These are phyloP conservation scores for Uronychia binucleata DNA, from an alignment of 73 alveolate genomes.

Conservation along the genomic window DNA sequence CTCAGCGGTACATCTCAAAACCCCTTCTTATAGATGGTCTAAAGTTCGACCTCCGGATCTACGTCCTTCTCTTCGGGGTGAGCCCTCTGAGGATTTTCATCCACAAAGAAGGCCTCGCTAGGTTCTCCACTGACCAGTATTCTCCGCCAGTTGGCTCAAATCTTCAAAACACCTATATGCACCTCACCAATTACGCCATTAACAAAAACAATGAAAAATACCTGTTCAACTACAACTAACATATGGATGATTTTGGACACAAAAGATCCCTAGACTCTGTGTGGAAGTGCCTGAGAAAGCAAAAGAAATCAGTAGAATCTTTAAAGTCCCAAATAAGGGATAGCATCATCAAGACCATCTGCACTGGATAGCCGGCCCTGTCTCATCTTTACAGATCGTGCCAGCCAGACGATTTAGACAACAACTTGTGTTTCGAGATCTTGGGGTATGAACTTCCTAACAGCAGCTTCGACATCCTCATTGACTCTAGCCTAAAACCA, in stretches of 20 bases:
- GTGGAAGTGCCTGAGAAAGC: slow-evolving; percentile 24
- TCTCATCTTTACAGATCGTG: no score
- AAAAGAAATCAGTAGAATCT: no score
- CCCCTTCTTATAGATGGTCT: slow-evolving; percentile 90
- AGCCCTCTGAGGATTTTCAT: slow-evolving; percentile 88
- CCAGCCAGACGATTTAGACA: no score
- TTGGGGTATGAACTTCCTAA: no score
- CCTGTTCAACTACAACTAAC: slow-evolving; percentile 37
- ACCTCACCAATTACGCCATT: slow-evolving; percentile 71
- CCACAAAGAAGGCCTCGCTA: slow-evolving; percentile 88
- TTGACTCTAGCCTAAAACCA: slow-evolving; percentile 49
- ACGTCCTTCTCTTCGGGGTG: slow-evolving; percentile 73
- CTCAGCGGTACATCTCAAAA: slow-evolving; percentile 75
- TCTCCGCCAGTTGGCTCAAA: slow-evolving; percentile 40
- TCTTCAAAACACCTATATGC: slow-evolving; percentile 48
- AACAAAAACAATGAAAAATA: slow-evolving; percentile 60
- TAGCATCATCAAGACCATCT: no score
- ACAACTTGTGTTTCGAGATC: no score
- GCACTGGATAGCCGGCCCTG: no score
- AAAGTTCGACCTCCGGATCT: slow-evolving; percentile 89
- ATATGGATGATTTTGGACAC: slow-evolving; percentile 64
- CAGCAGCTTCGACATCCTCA: slow-evolving; percentile 62
- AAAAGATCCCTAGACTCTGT: slow-evolving; percentile 52
- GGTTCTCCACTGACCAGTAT: slow-evolving; percentile 86
- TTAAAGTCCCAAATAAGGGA: no score